A percentile compares a stretch with the other conserved stretches of the same genome.
Evolutionary conservation across 192 early-diverging fungal species (phyloP).

Genomic region (Coemansia brasiliensis): DNA sequence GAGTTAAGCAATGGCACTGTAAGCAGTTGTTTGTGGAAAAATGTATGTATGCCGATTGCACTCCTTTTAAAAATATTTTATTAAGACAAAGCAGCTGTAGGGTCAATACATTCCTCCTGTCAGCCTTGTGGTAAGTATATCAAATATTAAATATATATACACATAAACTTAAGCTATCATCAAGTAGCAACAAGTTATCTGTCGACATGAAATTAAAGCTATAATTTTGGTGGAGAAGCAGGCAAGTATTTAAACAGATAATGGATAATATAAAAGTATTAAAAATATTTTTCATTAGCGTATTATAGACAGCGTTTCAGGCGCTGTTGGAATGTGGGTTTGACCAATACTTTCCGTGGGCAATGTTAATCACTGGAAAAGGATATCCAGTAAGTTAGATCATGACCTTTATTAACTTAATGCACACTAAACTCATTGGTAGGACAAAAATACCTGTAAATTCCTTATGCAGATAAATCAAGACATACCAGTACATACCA

Average conservation of each 20-base stretch:
- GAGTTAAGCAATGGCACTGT: slow-evolving; percentile 26
- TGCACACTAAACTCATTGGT: not conserved
- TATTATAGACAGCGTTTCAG: slow-evolving; percentile 37
- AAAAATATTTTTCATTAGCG: not conserved
- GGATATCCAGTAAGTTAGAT: slow-evolving; percentile 47
- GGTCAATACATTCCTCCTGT: slow-evolving; percentile 23
- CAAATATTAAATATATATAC: not conserved
- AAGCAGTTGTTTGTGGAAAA: slow-evolving; percentile 13
- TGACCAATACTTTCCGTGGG: slow-evolving; percentile 20
- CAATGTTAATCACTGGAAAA: slow-evolving; percentile 33
- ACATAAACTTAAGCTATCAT: not conserved
- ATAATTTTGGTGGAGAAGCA: slow-evolving; percentile 44
- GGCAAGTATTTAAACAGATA: slow-evolving; percentile 7
- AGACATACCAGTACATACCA: slow-evolving; percentile 6
- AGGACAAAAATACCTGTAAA: slow-evolving; percentile 49
- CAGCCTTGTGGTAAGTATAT: slow-evolving; percentile 28
- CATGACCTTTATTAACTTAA: not conserved
- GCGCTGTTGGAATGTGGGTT: slow-evolving; percentile 41
- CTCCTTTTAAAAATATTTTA: not conserved
- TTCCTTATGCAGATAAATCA: slow-evolving; percentile 14
- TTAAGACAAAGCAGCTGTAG: slow-evolving; percentile 9
- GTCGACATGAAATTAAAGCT: not conserved
- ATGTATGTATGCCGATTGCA: slow-evolving; percentile 14
- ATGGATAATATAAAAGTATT: not conserved
- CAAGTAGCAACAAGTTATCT: slow-evolving; percentile 16